Evolutionary conservation across 345 rosid species (phyloP).

Genomic region (Acer negundo): DNA sequence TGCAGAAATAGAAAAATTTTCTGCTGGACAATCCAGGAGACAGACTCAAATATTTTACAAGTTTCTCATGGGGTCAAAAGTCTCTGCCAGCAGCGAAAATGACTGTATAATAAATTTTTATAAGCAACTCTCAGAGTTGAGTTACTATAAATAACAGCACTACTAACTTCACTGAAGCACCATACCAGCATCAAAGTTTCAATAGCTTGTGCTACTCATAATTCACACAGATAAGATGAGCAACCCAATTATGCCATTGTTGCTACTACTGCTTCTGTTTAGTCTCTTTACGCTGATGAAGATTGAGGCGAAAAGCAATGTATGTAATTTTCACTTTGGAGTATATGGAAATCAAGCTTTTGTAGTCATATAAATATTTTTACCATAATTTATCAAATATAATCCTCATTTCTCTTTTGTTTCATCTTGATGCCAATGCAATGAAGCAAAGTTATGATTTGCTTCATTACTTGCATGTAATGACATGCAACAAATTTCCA

Average conservation of each 20-base stretch:
- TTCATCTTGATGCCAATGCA: too few relatives aligned
- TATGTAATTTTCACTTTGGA: background rate
- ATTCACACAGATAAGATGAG: background rate
- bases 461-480: too few relatives aligned
- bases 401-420: too few relatives aligned
- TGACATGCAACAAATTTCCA: too few relatives aligned
- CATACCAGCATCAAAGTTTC: background rate
- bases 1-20: too few relatives aligned
- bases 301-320: background rate
- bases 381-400: too few relatives aligned
- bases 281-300: background rate
- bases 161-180: background rate
- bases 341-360: background rate
- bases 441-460: too few relatives aligned
- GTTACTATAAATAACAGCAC: background rate
- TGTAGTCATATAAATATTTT: background rate
- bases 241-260: background rate
- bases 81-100: background rate
- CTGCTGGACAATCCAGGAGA: too few relatives aligned
- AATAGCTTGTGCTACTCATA: too few relatives aligned
- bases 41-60: too few relatives aligned
- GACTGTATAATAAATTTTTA: background rate
- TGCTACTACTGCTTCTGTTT: background rate
- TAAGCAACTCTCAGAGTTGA: too few relatives aligned
- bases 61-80: background rate